Evolutionary conservation across 768 basidiomycete species (phyloP), one percentile per base, ranked within the genome.

Genomic region (Austroboletus eburneus): DNA sequence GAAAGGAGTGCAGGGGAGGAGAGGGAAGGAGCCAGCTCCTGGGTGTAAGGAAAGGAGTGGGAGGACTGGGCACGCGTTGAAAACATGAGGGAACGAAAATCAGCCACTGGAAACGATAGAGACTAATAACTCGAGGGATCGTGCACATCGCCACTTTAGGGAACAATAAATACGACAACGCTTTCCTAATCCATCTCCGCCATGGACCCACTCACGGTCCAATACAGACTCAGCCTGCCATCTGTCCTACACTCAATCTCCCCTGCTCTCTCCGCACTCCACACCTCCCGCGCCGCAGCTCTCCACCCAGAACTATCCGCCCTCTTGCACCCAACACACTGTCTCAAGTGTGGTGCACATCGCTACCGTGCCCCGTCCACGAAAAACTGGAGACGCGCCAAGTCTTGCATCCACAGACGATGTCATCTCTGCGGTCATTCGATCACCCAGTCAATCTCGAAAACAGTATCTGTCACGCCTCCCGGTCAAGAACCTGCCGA

Each of bases 191-290:
- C 37, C 6, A 17, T 16, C 16, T 33, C 16, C 9, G 16, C 16
- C 20, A 37, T 43, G 3, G 51, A 50, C 25, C 25, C 33, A 36
- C 20, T 47, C 9, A 5, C 43, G 14, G 50, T 63, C 43, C 73
- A 69, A 54, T 80, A 78, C 52, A 72, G 73, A 49, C 64, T 71
- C 33, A 64, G 72, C 12, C 57, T 86, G 16, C 71, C 84, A 14
- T 70, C 65, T 51, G 59, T 68, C 16, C 64, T 87, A 43, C 69
- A 77, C 22, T 51, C 75, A 4, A 54, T 77, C 30, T 81, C 83
- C 3, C 74, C 81, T 9, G 39, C 70, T 27, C 76, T 89, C 39
- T 76, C 87, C 13, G 84, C 86, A 32, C 68, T 84, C 23, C 85
- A 88, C 58, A 63, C 74, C 1, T 57, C 69, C 13, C 73, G 78